Evolutionary conservation across 352 stramenopile species (phyloP).

Genomic region (Globisporangium parvum): DNA sequence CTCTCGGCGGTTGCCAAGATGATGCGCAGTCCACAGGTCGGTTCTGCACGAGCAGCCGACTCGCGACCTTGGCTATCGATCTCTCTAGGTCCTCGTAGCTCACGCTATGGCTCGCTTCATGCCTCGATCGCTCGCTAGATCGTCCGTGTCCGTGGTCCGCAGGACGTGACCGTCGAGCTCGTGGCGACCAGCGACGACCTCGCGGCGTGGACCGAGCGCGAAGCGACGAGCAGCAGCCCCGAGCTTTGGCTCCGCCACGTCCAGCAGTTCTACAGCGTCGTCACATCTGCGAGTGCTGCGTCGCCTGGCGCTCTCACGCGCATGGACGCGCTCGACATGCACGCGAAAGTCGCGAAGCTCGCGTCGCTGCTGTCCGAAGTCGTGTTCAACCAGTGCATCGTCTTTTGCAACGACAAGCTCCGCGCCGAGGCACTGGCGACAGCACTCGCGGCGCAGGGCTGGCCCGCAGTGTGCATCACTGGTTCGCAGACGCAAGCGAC

Average conservation of each 20-base stretch:
- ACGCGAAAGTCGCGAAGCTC: slow-evolving; percentile 49
- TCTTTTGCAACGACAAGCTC: slow-evolving; percentile 85
- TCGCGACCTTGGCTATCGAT: too few species aligned
- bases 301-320: not conserved
- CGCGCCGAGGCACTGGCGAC: slow-evolving; percentile 55
- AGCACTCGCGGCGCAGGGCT: slow-evolving; percentile 42
- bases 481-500: slow-evolving; percentile 55
- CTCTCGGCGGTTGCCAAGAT: slow-evolving; percentile 33
- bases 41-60: too few species aligned
- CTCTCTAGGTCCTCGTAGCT: too few species aligned
- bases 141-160: slow-evolving; percentile 49
- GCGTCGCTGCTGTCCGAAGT: slow-evolving; percentile 53
- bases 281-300: slow-evolving; percentile 12
- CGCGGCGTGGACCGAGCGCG: slow-evolving; percentile 37
- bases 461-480: slow-evolving; percentile 60
- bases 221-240: slow-evolving; percentile 28
- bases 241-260: slow-evolving; percentile 74
- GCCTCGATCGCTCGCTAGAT: slow-evolving; percentile 22
- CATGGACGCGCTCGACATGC: slow-evolving; percentile 31
- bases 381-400: slow-evolving; percentile 72
- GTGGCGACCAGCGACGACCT: slow-evolving; percentile 39
- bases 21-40: slow-evolving; percentile 64
- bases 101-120: too few species aligned
- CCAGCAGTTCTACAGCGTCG: slow-evolving; percentile 62
- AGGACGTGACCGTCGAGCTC: slow-evolving; percentile 61